Evolutionary conservation across 805 yeast species (phyloP), one percentile per base, ranked within the genome.

Genomic region (Cyberlindnera xishuangbannaensis): DNA sequence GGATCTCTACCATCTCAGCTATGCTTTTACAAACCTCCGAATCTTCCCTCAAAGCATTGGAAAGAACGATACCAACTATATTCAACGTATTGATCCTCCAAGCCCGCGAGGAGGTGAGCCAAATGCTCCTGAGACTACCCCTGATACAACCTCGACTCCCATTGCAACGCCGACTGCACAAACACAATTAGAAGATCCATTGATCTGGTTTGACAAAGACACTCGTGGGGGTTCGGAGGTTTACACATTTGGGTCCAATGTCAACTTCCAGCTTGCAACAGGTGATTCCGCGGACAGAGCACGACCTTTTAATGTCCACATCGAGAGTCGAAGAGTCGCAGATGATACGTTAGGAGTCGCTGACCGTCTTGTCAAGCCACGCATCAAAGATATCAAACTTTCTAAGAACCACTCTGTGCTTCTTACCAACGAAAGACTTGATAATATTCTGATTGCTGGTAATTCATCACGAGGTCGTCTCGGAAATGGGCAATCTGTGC

Each of bases 391-490:
- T 23, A 53, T 79, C 2, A 58, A 54, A 15, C 57, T 83, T 42
- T 75, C 88, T 3, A 81, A 76, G 48, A 72, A 75, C 45, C 94
- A 84, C 50, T 68, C 86, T 0, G 55, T 79, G 1, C 51, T 80
- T 0, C 44, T 79, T 6, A 78, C 88, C 0, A 62, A 66, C 12
- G 75, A 71, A 22, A 41, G 44, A 0, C 19, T 39, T 1, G 73
- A 73, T 6, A 66, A 69, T 31, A 44, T 85, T 0, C 75, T 60
- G 39, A 60, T 80, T 0, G 70, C 83, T 36, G 95, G 95, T 1
- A 65, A 73, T 25, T 79, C 82, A 5, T 64, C 80, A 1, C 62
- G 81, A 30, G 95, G 95, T 1, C 62, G 95, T 28, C 56, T 85
- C 14, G 95, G 95, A 0, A 68, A 71, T 40, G 72, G 70, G 2